These are phyloP conservation scores for Mycocentrospora acerina DNA, from an alignment of 2,329 filamentous ascomycete genomes.

Conservation along the genomic window DNA sequence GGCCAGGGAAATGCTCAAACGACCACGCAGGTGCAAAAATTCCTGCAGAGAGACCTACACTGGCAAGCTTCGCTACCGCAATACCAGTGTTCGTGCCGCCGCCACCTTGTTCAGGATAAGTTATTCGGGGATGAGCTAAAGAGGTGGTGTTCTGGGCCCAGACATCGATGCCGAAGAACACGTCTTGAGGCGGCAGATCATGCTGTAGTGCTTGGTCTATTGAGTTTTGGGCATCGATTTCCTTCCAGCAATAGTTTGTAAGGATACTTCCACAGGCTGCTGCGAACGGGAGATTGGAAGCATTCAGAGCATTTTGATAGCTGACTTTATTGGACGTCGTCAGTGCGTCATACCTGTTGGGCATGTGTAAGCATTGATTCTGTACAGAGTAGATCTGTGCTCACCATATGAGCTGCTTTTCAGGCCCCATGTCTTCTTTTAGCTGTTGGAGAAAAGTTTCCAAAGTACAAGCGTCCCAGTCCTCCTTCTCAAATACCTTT, in stretches of 20 bases:
- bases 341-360: slow-evolving; percentile 48
- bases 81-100: slow-evolving; percentile 47
- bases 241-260: slow-evolving; percentile 51
- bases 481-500: slow-evolving; percentile 40
- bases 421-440: slow-evolving; percentile 27
- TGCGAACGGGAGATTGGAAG: slow-evolving; percentile 43
- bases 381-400: slow-evolving; percentile 6
- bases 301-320: slow-evolving; percentile 49
- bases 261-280: slow-evolving; percentile 43
- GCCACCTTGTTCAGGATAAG: slow-evolving; percentile 41
- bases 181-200: slow-evolving; percentile 22
- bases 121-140: slow-evolving; percentile 33
- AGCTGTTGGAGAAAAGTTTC: slow-evolving; percentile 44
- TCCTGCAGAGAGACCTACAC: slow-evolving; percentile 41
- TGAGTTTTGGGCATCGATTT: slow-evolving; percentile 25
- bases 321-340: slow-evolving; percentile 45
- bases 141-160: slow-evolving; percentile 47
- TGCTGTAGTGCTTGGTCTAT: slow-evolving; percentile 3
- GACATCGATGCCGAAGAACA: slow-evolving; percentile 50
- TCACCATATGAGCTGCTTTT: slow-evolving; percentile 44
- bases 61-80: slow-evolving; percentile 42
- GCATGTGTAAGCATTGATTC: neutral
- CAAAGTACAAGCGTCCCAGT: slow-evolving; percentile 34
- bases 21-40: slow-evolving; percentile 52
- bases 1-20: slow-evolving; percentile 46